Evolutionary conservation across 345 rosid genomes (phyloP).

Genomic region (Eucalyptus victrix): DNA sequence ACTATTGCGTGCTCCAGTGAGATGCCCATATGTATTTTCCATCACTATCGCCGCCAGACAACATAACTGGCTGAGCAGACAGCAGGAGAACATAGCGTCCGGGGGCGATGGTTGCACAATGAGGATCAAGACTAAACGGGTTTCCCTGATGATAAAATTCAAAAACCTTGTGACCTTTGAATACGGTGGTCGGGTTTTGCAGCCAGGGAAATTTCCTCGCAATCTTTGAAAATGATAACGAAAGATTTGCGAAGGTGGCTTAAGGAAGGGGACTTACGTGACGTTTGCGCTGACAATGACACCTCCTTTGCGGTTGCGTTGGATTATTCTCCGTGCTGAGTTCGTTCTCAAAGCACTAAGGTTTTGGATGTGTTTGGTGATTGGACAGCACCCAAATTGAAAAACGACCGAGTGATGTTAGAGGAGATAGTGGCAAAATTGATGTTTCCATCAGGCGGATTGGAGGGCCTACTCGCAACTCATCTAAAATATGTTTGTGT

Average conservation of each 20-base stretch:
- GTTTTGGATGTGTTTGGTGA: not conserved
- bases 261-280: not conserved
- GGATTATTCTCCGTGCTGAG: not conserved
- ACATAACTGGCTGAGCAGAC: not conserved
- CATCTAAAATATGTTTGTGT: not conserved
- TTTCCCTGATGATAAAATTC: not conserved
- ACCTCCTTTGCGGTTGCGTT: not conserved
- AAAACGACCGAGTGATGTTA: not conserved
- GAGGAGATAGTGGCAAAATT: not conserved
- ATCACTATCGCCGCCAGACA: not conserved
- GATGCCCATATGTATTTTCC: not conserved
- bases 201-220: not conserved
- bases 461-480: not conserved
- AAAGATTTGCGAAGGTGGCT: not conserved
- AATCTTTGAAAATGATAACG: not conserved
- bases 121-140: not conserved
- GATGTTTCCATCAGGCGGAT: not conserved
- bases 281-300: not conserved
- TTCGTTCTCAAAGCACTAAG: not conserved
- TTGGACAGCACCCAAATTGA: not conserved
- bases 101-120: not conserved
- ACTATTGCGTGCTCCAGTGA: not conserved
- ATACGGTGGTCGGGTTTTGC: not conserved
- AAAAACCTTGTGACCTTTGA: not conserved
- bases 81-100: not conserved